These are phyloP conservation scores for Oryza meridionalis DNA, from an alignment of 176 grass and related monocot genomes.

Conservation along the genomic window DNA sequence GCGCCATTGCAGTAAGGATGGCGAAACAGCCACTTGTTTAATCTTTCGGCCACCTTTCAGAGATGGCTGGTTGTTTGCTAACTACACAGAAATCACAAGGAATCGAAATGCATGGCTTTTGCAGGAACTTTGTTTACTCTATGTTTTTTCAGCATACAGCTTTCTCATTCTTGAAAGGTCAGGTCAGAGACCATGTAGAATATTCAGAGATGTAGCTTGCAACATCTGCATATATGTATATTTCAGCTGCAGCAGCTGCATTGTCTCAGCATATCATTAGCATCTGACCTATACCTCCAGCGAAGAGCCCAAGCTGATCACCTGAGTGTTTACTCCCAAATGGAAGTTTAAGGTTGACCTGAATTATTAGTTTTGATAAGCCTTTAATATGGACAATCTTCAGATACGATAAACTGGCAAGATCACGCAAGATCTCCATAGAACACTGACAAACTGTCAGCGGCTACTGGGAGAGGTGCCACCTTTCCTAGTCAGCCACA, in stretches of 20 bases:
- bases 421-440: conserved; percentile 26
- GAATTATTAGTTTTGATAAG: background rate
- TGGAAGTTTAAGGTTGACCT: conserved; percentile 27
- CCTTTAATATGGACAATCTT: background rate
- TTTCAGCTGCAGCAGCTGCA: background rate
- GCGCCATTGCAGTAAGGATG: background rate
- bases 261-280: background rate
- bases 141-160: background rate
- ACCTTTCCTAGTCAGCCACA: conserved; percentile 30
- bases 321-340: conserved; percentile 30
- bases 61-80: background rate
- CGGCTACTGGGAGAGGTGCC: background rate
- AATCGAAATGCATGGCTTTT: background rate
- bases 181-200: conserved; percentile 28
- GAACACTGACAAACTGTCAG: conserved; percentile 13
- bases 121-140: background rate
- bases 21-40: background rate
- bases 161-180: conserved; percentile 18
- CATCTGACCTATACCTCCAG: conserved; percentile 17
- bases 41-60: background rate
- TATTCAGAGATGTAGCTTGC: conserved; percentile 28
- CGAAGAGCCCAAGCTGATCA: background rate
- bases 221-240: background rate
- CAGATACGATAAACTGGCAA: conserved; percentile 25
- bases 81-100: background rate